phyloP scores from a whole-genome alignment of 768 basidiomycete genomes.

The Phallus indusiatus region DNA sequence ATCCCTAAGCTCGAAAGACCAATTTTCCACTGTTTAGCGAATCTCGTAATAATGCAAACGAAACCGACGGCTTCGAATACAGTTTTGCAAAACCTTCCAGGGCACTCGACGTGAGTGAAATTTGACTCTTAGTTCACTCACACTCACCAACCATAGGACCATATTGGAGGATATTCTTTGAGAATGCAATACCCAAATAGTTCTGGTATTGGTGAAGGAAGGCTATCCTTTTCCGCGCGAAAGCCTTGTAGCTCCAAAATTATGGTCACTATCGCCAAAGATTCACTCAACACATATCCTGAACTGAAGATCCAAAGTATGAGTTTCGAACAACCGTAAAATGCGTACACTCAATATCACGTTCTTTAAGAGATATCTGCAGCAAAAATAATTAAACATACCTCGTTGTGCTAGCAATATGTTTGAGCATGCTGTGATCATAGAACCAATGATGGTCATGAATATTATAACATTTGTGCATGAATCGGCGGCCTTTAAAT shows the following conservation, averaged over 20 bases:
- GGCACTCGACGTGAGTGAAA: neutral
- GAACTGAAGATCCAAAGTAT: neutral
- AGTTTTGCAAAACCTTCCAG: neutral
- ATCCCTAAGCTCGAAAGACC: neutral
- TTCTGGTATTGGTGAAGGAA: neutral
- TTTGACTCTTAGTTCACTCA: neutral
- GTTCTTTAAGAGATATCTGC: neutral
- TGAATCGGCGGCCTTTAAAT: neutral
- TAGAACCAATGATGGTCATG: neutral
- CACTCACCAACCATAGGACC: neutral
- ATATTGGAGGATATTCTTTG: neutral
- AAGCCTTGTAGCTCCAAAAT: neutral
- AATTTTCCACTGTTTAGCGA: neutral
- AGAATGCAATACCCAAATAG: neutral
- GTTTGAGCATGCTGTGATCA: neutral
- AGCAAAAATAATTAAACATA: neutral
- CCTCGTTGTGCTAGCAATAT: neutral
- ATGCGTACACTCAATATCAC: neutral
- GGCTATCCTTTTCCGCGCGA: neutral
- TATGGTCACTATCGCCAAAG: neutral
- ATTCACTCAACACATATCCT: neutral
- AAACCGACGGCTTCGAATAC: neutral
- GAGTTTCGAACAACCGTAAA: neutral
- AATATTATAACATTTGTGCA: neutral
- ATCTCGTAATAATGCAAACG: neutral